These are phyloP conservation scores for Blumeria graminis DNA, from an alignment of 2,329 filamentous ascomycete genomes.

Conservation along the genomic window DNA sequence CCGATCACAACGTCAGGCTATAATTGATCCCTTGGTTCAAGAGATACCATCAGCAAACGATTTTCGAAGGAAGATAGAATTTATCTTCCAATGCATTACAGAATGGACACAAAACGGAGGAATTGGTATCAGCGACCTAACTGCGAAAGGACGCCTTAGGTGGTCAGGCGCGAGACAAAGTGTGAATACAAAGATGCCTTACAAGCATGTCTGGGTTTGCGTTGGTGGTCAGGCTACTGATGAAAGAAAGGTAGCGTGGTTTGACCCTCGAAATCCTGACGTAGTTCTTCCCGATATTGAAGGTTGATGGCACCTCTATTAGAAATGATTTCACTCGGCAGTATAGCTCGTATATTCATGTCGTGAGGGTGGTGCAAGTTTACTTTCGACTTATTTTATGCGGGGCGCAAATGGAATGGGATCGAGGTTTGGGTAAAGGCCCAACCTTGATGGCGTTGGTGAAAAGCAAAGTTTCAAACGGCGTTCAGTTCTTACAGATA, in stretches of 20 bases:
- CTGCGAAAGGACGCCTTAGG: constrained; percentile 24
- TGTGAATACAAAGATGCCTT: constrained; percentile 23
- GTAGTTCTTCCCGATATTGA: constrained; percentile 13
- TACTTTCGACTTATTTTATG: no score
- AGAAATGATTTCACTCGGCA: no score
- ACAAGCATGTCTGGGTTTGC: constrained; percentile 45
- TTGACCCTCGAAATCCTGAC: constrained; percentile 14
- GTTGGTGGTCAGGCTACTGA: constrained; percentile 40
- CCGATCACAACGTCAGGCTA: constrained; percentile 29
- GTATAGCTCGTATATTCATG: no score
- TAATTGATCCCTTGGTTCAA: constrained; percentile 35
- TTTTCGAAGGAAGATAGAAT: constrained; percentile 49
- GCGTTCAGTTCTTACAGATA: no score
- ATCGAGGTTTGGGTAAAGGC: no score
- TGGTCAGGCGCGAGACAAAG: constrained; percentile 36
- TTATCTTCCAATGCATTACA: constrained; percentile 40
- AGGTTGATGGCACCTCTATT: constrained; percentile 1
- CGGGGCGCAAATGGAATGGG: no score
- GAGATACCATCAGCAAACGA: constrained; percentile 47
- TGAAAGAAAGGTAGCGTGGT: constrained; percentile 16
- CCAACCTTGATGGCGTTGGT: no score
- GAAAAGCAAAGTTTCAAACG: no score
- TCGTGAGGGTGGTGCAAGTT: no score
- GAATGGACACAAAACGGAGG: constrained; percentile 51
- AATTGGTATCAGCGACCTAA: constrained; percentile 40